Percentiles rank a stretch among this genome's conserved stretches.
These are phyloP conservation scores for Rhododendron mucronatum DNA, from an alignment of 148 eudicot species.

Conservation along the genomic window DNA sequence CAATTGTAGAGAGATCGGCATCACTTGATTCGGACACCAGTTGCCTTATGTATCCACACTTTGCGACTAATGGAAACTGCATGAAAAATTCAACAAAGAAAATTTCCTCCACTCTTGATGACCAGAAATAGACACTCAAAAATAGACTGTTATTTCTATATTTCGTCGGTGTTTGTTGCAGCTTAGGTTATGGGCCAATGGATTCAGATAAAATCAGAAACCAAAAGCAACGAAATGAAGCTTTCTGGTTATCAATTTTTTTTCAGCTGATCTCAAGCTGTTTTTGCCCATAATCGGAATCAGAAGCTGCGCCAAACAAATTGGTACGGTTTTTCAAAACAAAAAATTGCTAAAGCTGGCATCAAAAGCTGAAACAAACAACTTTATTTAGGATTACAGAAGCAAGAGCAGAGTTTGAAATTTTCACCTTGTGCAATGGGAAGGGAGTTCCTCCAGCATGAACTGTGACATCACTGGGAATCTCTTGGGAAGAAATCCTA, in stretches of 20 bases:
- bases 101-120: not conserved
- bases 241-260: not conserved
- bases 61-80: conserved; percentile 91
- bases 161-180: not conserved
- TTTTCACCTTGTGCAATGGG: conserved; percentile 73
- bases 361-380: not conserved
- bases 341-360: not conserved
- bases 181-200: not conserved
- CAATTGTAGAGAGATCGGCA: conserved; percentile 39
- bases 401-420: not conserved
- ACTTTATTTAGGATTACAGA: not conserved
- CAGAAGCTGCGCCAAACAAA: not conserved
- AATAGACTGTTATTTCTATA: not conserved
- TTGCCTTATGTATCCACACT: conserved; percentile 73
- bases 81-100: not conserved
- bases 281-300: not conserved
- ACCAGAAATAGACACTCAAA: not conserved
- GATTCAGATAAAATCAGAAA: not conserved
- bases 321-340: not conserved
- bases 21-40: conserved; percentile 51
- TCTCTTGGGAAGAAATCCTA: conserved; percentile 94
- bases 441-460: conserved; percentile 64
- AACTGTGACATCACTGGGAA: conserved; percentile 84
- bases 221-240: not conserved
- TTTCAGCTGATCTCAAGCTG: not conserved